Base-by-base conservation (phyloP, 208 protist genomes). In the Trypanosomatidae sp. region DNA sequence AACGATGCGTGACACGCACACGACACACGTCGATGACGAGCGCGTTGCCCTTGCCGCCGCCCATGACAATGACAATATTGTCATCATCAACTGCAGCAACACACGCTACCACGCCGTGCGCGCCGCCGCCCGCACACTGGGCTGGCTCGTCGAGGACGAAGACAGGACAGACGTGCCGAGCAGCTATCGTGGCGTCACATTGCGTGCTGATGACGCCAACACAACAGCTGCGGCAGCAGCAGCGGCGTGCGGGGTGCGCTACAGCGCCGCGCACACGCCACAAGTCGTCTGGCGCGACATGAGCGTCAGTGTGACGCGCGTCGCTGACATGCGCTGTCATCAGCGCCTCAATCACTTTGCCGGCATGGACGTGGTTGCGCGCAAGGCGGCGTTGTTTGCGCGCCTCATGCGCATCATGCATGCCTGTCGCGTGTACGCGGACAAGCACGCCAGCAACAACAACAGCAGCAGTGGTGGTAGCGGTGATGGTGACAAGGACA, bases 271-370 rank as follows among this genome's bases (percentile, higher is more conserved):
- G 7, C 67, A 64, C 2, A 72, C 64, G 10, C 78, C 66, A 20
- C 79, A 96, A 49, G 56, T 96, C 7, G 40, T 88, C 20, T 97
- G 90, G 89, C 49, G 71, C 0, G 94, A 97, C 47, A 75, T 67
- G 23, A 93, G 74, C 51, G 75, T 95, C 6, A 8, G 67, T 13
- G 10, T 51, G 6, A 38, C 69, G 2, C 60, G 80, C 21, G 74
- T 97, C 1, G 62, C 70, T 7, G 51, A 28, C 6, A 44, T 96
- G 41, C 50, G 45, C 16, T 65, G 53, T 24, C 71, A 62, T 30
- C 90, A 97, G 56, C 64, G 80, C 0, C 70, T 97, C 13, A 97
- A 97, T 61, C 94, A 97, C 66, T 97, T 94, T 46, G 63, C 84
- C 1, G 67, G 63, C 1, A 97, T 97, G 82, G 33, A 79, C 30